Conservation (phyloP, 2,329 filamentous ascomycete species). For the Alternaria rosae region DNA sequence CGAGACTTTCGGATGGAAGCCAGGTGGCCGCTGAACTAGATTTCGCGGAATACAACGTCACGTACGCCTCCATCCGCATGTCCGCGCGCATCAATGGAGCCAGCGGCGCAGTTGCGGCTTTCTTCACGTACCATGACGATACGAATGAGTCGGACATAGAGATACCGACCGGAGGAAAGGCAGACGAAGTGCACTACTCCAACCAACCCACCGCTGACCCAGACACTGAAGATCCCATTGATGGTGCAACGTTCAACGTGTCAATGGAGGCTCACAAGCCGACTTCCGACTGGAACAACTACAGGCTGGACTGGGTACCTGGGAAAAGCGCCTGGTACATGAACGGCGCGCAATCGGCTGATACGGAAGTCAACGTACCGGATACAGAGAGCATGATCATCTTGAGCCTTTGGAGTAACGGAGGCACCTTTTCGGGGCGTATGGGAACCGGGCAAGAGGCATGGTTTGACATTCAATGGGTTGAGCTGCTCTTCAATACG, state of each 20-base stretch:
- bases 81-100: slow-evolving; percentile 14
- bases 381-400: slow-evolving; percentile 14
- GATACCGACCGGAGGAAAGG: slow-evolving; percentile 10
- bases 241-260: slow-evolving; percentile 18
- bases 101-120: slow-evolving; percentile 16
- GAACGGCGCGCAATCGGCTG: slow-evolving; percentile 5
- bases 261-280: neutral
- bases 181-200: slow-evolving; percentile 10
- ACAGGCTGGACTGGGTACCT: slow-evolving; percentile 16
- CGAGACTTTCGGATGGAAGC: slow-evolving; percentile 5
- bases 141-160: slow-evolving; percentile 21
- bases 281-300: slow-evolving; percentile 16
- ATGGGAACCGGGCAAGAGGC: slow-evolving; percentile 16
- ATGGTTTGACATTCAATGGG: slow-evolving; percentile 19
- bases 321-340: slow-evolving; percentile 21
- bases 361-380: slow-evolving; percentile 13
- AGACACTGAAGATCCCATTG: slow-evolving; percentile 9
- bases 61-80: slow-evolving; percentile 19
- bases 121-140: slow-evolving; percentile 23
- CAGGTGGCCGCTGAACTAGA: slow-evolving; percentile 14
- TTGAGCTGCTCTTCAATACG: slow-evolving; percentile 21
- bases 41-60: slow-evolving; percentile 18
- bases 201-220: slow-evolving; percentile 18
- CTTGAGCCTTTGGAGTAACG: slow-evolving; percentile 21
- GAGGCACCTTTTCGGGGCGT: slow-evolving; percentile 10